Base-by-base conservation (phyloP, 2,329 filamentous ascomycete species). In the Verticillium longisporum region DNA sequence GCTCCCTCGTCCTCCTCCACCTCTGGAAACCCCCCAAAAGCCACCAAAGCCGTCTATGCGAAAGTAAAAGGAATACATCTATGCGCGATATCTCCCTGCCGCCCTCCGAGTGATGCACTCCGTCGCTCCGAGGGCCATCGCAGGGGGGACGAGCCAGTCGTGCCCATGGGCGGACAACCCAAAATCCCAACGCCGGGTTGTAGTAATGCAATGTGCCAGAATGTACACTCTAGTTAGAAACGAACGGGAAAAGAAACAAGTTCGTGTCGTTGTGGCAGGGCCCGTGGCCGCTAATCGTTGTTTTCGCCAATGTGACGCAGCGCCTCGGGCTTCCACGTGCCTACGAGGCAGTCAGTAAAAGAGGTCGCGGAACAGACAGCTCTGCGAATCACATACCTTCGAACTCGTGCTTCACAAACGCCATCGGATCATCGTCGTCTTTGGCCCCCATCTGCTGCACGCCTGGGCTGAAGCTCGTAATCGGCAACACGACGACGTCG, bases 361-460 rank as follows among this genome's bases (percentile, higher is more conserved):
- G 54, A 21, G 21, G 15, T 2, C 4, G 21, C 33, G 6, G 6
- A 31, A 13, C 6, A 13, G 58, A 74, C 26, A 26, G 2, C 26
- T 26, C 26, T 2, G 26, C 26, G 26, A 26, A 26, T 26, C 2
- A 26, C 83, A 67, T 78, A 96, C 94, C 95, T 80, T 96, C 91
- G 74, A 99, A 99, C 60, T 92, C 88, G 77, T 99, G 95, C 77
- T 95, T 93, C 63, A 99, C 95, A 80, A 96, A 98, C 1, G 95
- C 95, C 91, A 97, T 94, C 1, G 92, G 92, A 72, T 98, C 89
- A 67, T 97, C 92, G 53, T 88, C 83, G 64, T 96, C 92, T 69
- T 88, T 88, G 56, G 95, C 90, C 13, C 90, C 91, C 92, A 97
- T 98, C 73, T 97, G 92, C 68, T 88, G 85, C 55, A 98, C 92